A percentile compares a stretch with the other conserved stretches of the same genome.
Evolutionary conservation across 2,329 filamentous ascomycete genomes (phyloP).

Genomic region (Monilinia aucupariae): DNA sequence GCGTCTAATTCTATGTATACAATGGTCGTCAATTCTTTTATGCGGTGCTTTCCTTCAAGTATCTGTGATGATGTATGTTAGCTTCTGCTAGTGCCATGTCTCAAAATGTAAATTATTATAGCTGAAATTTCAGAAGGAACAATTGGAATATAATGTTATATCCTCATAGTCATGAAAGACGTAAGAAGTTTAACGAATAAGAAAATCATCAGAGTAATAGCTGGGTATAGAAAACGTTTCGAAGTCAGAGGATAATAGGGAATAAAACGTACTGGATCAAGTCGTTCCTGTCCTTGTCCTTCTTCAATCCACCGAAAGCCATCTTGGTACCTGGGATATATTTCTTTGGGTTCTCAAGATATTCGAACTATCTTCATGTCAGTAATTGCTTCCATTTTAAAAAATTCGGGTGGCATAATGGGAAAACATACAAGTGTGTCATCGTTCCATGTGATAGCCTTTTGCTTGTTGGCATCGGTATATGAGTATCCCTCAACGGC

Average conservation of each 20-base stretch:
- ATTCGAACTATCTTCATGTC: constrained; percentile 63
- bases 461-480: constrained; percentile 99
- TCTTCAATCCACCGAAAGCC: constrained; percentile 99
- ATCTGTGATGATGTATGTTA: constrained; percentile 40
- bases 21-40: constrained; percentile 43
- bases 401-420: not conserved
- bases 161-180: constrained; percentile 39
- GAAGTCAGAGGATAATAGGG: not conserved
- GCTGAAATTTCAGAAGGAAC: constrained; percentile 78
- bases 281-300: constrained; percentile 98
- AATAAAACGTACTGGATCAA: constrained; percentile 78
- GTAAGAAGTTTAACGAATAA: constrained; percentile 38
- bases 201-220: constrained; percentile 39
- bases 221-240: not conserved
- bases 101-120: not conserved
- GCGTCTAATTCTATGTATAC: constrained; percentile 33
- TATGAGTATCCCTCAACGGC: constrained; percentile 89
- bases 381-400: not conserved
- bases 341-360: constrained; percentile 99
- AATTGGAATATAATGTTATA: constrained; percentile 74
- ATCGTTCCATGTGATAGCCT: constrained; percentile 85
- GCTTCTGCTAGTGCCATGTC: not conserved
- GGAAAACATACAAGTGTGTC: constrained; percentile 63
- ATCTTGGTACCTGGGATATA: constrained; percentile 99
- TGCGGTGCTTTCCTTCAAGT: constrained; percentile 63